Evolutionary conservation across 805 yeast species (phyloP).

Genomic region (Ogataea pini): DNA sequence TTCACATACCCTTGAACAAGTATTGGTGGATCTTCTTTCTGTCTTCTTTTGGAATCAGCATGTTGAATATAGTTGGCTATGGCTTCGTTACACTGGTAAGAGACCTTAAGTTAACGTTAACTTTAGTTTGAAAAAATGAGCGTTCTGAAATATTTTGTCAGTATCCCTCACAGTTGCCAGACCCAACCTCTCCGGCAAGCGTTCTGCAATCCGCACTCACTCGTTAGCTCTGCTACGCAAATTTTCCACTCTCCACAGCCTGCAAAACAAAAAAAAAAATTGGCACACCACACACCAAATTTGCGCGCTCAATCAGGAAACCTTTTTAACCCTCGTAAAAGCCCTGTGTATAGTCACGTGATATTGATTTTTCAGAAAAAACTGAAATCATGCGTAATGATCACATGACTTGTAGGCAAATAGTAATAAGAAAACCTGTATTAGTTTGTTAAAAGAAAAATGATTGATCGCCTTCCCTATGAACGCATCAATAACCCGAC

Average conservation of each 20-base stretch:
- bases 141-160: conserved; percentile 5
- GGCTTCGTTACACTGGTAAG: conserved; percentile 6
- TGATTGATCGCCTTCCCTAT: neutral
- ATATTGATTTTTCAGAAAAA: neutral
- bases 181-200: conserved; percentile 5
- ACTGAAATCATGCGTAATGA: neutral
- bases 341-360: conserved; percentile 17
- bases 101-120: neutral
- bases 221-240: conserved; percentile 6
- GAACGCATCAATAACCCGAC: too few species aligned
- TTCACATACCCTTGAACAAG: conserved; percentile 93
- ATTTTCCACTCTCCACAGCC: conserved; percentile 12
- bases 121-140: conserved; percentile 1
- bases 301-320: conserved; percentile 2
- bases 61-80: conserved; percentile 40
- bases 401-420: neutral
- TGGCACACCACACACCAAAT: conserved; percentile 3
- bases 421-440: neutral
- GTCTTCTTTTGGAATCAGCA: conserved; percentile 99
- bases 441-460: too few species aligned
- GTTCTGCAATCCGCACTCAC: conserved; percentile 1
- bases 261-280: conserved; percentile 6
- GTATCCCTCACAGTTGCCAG: conserved; percentile 3
- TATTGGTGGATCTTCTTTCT: conserved; percentile 99
- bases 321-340: neutral